A percentile compares a stretch with the other conserved stretches of the same genome.
These are phyloP conservation scores for Phytophthora lateralis DNA, from an alignment of 352 stramenopile genomes.

Conservation along the genomic window DNA sequence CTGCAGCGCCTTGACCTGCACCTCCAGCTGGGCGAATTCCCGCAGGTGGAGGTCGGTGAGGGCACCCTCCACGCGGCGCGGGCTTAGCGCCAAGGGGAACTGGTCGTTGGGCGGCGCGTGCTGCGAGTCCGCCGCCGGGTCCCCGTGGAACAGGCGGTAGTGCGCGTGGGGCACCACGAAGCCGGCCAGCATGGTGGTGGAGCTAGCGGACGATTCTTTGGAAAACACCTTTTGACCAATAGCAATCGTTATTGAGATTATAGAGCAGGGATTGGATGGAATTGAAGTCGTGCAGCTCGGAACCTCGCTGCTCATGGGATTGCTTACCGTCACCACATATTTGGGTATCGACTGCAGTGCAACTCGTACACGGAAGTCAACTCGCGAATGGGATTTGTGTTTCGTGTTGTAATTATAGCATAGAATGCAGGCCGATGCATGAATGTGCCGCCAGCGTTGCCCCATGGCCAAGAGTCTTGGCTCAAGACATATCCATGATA, in stretches of 20 bases:
- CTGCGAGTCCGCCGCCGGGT: slow-evolving; percentile 43
- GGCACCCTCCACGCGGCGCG: slow-evolving; percentile 7
- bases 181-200: slow-evolving; percentile 37
- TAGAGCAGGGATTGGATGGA: background rate
- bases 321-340: slow-evolving; percentile 8
- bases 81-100: slow-evolving; percentile 30
- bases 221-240: slow-evolving; percentile 2
- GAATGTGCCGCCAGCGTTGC: slow-evolving; percentile 10
- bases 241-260: background rate
- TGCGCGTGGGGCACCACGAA: slow-evolving; percentile 53
- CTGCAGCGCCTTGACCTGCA: slow-evolving; percentile 59
- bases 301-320: slow-evolving; percentile 1
- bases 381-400: slow-evolving; percentile 19
- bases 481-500: no score
- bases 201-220: slow-evolving; percentile 2
- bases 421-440: slow-evolving; percentile 19
- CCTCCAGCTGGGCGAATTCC: slow-evolving; percentile 65
- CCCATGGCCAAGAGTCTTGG: slow-evolving; percentile 8
- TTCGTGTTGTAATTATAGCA: background rate
- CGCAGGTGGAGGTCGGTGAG: slow-evolving; percentile 58
- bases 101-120: slow-evolving; percentile 36
- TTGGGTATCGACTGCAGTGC: background rate
- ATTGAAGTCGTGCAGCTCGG: background rate
- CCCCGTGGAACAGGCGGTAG: slow-evolving; percentile 63
- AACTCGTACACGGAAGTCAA: slow-evolving; percentile 5